Conservation (phyloP, 2,329 filamentous ascomycete species). For the Pestalotiopsis fici region DNA sequence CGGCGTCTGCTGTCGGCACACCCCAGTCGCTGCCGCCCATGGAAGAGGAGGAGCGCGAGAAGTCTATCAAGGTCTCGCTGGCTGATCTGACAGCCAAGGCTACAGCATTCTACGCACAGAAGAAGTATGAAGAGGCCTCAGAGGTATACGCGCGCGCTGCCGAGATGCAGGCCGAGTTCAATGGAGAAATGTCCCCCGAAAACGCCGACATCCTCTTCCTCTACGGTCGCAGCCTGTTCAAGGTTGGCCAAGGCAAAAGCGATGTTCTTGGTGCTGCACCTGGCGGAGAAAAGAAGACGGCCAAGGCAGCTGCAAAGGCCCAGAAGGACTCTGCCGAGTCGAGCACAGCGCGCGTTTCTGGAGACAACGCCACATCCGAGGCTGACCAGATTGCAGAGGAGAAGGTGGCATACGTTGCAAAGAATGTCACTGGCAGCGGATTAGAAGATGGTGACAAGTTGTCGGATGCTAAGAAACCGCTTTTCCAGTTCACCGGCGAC, state of each 20-base stretch:
- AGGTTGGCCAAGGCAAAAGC: conserved; percentile 90
- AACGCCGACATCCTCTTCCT: conserved; percentile 94
- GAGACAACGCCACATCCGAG: conserved; percentile 38
- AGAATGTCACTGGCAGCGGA: conserved; percentile 41
- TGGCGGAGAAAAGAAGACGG: conserved; percentile 55
- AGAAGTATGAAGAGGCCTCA: conserved; percentile 82
- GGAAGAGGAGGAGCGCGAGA: conserved; percentile 43
- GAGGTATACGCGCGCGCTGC: conserved; percentile 88
- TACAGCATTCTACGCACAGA: conserved; percentile 82
- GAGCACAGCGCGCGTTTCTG: conserved; percentile 31
- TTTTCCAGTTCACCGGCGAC: conserved; percentile 92
- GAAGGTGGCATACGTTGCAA: conserved; percentile 43
- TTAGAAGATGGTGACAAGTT: conserved; percentile 36
- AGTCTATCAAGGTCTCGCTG: conserved; percentile 64
- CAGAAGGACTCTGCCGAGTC: conserved; percentile 41
- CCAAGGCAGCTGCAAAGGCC: conserved; percentile 39
- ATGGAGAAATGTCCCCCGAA: conserved; percentile 86
- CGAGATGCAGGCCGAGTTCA: conserved; percentile 85
- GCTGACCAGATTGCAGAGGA: conserved; percentile 47
- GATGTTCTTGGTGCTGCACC: conserved; percentile 89
- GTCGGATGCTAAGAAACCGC: conserved; percentile 64
- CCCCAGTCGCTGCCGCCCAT: conserved; percentile 32
- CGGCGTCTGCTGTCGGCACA: conserved; percentile 24
- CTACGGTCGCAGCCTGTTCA: conserved; percentile 92
- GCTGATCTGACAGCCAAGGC: conserved; percentile 80